Conservation (phyloP, 768 basidiomycete genomes). For the Chalciporus chontae region DNA sequence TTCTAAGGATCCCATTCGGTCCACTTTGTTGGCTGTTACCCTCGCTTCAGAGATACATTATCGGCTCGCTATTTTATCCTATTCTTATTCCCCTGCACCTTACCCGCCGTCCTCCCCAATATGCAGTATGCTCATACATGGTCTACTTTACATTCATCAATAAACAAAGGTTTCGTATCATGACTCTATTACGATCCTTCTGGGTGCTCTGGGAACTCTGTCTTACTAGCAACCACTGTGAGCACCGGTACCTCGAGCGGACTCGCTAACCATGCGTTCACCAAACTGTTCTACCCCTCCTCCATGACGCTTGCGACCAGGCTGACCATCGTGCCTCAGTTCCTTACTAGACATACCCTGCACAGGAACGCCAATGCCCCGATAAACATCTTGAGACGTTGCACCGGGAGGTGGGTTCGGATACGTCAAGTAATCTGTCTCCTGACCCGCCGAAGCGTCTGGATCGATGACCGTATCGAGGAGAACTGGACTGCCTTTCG, state of each 20-base stretch:
- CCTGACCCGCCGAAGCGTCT: conserved; percentile 25
- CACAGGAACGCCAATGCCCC: conserved; percentile 28
- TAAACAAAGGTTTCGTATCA: neutral
- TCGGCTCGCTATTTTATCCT: neutral
- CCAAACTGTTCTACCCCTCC: conserved; percentile 21
- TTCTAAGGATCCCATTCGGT: conserved; percentile 17
- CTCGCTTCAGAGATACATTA: neutral
- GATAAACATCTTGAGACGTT: conserved; percentile 32
- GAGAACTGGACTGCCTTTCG: conserved; percentile 15
- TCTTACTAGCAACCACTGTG: conserved; percentile 4
- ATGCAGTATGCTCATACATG: neutral
- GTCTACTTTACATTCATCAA: neutral
- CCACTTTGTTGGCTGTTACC: neutral
- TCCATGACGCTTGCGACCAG: conserved; percentile 26
- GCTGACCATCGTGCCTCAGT: conserved; percentile 32
- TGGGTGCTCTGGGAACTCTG: conserved; percentile 2
- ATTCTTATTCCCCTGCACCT: conserved; percentile 8
- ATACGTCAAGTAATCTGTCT: conserved; percentile 8
- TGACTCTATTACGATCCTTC: neutral
- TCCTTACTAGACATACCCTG: conserved; percentile 35
- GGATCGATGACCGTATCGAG: conserved; percentile 31
- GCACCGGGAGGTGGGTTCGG: conserved; percentile 29
- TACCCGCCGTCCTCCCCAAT: conserved; percentile 1
- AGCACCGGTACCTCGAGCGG: neutral
- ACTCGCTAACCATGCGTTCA: neutral